Base-by-base conservation (phyloP, 2,329 filamentous ascomycete species). In the Zasmidium cellare region DNA sequence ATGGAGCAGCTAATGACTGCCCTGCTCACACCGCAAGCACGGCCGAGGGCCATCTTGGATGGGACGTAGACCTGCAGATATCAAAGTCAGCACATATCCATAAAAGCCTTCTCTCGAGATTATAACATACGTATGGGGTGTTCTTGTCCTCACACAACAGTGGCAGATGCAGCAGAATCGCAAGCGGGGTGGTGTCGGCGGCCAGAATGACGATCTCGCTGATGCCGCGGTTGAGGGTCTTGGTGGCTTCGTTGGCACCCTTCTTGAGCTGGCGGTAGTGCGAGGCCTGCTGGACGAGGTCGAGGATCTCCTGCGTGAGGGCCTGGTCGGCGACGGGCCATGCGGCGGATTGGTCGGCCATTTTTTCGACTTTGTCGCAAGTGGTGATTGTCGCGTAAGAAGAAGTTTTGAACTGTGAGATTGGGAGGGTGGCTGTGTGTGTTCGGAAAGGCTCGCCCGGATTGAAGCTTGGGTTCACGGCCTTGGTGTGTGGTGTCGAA, bases 221-320 rank as follows among this genome's bases (percentile, higher is more conserved):
- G 62, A 93, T 92, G 79, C 93, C 92, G 68, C 93, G 88, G 81
- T 94, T 96, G 51, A 96, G 83, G 1, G 91, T 89, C 83, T 96
- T 96, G 73, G 91, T 96, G 38, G 86, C 81, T 56, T 91, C 89
- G 83, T 92, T 93, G 74, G 90, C 90, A 62, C 91, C 90, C 82
- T 94, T 96, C 83, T 94, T 94, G 66, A 92, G 78, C 82, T 94
- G 90, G 51, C 71, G 64, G 64, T 67, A 70, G 78, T 89, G 74
- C 45, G 68, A 72, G 56, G 72, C 86, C 71, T 89, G 87, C 79
- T 93, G 90, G 62, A 92, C 82, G 56, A 74, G 69, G 58, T 80
- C 78, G 28, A 79, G 74, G 55, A 79, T 75, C 65, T 80, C 76
- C 60, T 79, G 77, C 9, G 71, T 67, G 35, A 80, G 71, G 55